Percentiles rank a stretch among this genome's conserved stretches.
Evolutionary conservation across 1,284 basidiomycete species (phyloP).

Genomic region (Phellopilus nigrolimitatus): DNA sequence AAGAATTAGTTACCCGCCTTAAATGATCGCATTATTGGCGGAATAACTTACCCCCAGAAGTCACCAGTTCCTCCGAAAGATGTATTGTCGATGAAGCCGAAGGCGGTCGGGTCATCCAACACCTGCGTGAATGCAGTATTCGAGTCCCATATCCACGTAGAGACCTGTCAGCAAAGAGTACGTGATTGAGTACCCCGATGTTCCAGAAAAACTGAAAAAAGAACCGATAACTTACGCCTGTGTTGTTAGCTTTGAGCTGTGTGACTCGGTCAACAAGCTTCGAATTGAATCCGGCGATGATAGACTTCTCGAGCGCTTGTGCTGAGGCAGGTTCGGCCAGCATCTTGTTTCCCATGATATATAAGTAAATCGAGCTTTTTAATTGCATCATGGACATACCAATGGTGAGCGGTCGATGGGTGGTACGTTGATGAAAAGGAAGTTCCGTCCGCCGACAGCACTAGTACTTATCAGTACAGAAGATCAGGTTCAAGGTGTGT

Average conservation of each 20-base stretch:
- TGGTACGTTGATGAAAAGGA: slow-evolving; percentile 57
- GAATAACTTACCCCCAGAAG: slow-evolving; percentile 50
- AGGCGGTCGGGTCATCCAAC: slow-evolving; percentile 42
- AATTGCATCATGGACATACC: slow-evolving; percentile 29
- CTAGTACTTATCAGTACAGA: slow-evolving; percentile 22
- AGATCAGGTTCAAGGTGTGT: background rate
- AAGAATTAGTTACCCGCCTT: background rate
- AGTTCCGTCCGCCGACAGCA: slow-evolving; percentile 49
- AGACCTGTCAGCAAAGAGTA: slow-evolving; percentile 32
- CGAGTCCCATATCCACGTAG: slow-evolving; percentile 49
- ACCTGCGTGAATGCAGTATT: slow-evolving; percentile 47
- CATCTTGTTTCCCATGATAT: slow-evolving; percentile 35
- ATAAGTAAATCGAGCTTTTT: background rate
- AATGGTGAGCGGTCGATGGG: slow-evolving; percentile 50
- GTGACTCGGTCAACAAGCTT: slow-evolving; percentile 38
- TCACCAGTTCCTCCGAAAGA: slow-evolving; percentile 43
- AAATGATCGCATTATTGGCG: slow-evolving; percentile 1
- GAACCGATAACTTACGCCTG: slow-evolving; percentile 35
- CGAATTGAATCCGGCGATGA: slow-evolving; percentile 49
- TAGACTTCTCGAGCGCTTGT: slow-evolving; percentile 38
- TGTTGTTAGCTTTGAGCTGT: slow-evolving; percentile 38
- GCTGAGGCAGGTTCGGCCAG: slow-evolving; percentile 38
- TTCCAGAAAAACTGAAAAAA: background rate
- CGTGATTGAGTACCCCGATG: background rate
- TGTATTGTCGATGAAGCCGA: slow-evolving; percentile 49